These are phyloP conservation scores for Pseudogymnoascus verrucosus DNA, from an alignment of 2,329 filamentous ascomycete genomes.

Conservation along the genomic window DNA sequence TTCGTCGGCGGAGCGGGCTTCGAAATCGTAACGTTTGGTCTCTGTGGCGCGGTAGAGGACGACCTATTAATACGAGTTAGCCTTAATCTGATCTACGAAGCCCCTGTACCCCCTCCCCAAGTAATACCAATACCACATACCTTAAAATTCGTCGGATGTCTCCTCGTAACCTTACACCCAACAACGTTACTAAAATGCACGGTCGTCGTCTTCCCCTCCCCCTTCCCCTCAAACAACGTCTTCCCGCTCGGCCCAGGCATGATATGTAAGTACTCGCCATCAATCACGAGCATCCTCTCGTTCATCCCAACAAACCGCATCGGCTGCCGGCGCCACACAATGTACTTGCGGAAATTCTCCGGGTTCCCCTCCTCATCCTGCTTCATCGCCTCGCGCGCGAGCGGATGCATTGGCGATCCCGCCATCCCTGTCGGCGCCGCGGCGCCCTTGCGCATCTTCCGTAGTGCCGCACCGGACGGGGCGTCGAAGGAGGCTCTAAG, in stretches of 20 bases:
- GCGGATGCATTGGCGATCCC: conserved; percentile 47
- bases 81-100: not conserved
- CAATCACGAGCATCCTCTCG: conserved; percentile 69
- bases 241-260: conserved; percentile 64
- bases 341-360: conserved; percentile 65
- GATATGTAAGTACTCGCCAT: conserved; percentile 81
- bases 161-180: conserved; percentile 71
- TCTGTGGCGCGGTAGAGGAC: conserved; percentile 69
- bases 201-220: conserved; percentile 64
- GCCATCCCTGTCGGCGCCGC: conserved; percentile 31
- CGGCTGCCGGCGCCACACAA: conserved; percentile 73
- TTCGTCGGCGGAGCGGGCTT: conserved; percentile 63
- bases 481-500: conserved; percentile 40
- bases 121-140: conserved; percentile 35
- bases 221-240: conserved; percentile 46
- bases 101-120: not conserved
- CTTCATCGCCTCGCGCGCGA: conserved; percentile 55
- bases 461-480: conserved; percentile 33
- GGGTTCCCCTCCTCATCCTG: conserved; percentile 49
- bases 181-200: conserved; percentile 78
- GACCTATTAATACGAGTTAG: conserved; percentile 34
- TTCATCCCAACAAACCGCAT: conserved; percentile 73
- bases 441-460: conserved; percentile 44
- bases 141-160: conserved; percentile 74
- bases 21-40: conserved; percentile 77